A percentile compares a stretch with the other conserved stretches of the same genome.
phyloP scores from a whole-genome alignment of 2,329 filamentous ascomycete species.

The Drechslerella stenobrocha region DNA sequence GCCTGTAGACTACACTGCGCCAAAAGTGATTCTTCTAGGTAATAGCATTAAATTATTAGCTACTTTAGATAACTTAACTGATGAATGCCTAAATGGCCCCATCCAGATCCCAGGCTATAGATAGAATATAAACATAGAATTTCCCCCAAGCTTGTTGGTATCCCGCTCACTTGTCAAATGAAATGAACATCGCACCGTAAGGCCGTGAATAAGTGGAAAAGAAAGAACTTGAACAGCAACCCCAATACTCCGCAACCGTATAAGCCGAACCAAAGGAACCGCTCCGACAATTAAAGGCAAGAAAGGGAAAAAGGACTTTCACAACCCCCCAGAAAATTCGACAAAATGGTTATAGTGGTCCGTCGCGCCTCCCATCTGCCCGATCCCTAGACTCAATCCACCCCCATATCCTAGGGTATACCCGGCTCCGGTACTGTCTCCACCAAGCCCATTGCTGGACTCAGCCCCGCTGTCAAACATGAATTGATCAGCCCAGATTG shows the following conservation, averaged over 20 bases:
- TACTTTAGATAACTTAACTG: too few species aligned
- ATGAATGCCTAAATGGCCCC: neutral
- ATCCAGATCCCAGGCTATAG: neutral
- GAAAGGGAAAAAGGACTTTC: neutral
- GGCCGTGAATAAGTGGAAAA: too few species aligned
- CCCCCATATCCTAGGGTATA: conserved; percentile 25
- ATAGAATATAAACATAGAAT: neutral
- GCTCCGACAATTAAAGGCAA: conserved; percentile 2
- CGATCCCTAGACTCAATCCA: conserved; percentile 36
- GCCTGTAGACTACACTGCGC: too few species aligned
- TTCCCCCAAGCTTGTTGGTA: conserved; percentile 23
- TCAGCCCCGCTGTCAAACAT: conserved; percentile 24
- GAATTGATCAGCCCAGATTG: conserved; percentile 45
- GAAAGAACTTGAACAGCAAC: conserved; percentile 5
- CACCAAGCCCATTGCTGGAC: conserved; percentile 1
- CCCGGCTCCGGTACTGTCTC: conserved; percentile 10
- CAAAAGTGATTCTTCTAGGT: too few species aligned
- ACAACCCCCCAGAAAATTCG: conserved; percentile 39
- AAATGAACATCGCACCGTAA: conserved; percentile 17
- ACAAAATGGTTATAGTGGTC: conserved; percentile 47
- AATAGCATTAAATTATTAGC: too few species aligned
- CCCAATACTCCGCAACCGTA: conserved; percentile 22
- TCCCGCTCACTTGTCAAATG: conserved; percentile 10
- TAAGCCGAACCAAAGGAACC: conserved; percentile 1
- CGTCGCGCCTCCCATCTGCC: conserved; percentile 8